These are phyloP conservation scores for Ceratobasidium papillatum DNA, from an alignment of 1,284 basidiomycete genomes.

Conservation along the genomic window DNA sequence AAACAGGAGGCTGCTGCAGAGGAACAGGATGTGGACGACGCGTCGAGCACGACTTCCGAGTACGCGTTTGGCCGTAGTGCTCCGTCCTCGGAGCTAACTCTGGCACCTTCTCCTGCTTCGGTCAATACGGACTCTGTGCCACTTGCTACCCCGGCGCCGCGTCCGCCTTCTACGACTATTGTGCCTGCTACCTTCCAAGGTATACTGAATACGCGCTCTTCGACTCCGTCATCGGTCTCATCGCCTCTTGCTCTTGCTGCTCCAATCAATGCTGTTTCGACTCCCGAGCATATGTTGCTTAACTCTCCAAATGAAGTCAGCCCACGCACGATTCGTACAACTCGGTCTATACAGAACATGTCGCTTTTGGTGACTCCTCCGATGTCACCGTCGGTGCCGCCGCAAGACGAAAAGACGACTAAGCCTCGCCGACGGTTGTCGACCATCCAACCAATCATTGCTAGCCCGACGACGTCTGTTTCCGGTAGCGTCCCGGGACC, in stretches of 20 bases:
- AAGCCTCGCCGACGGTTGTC: slow-evolving; percentile 73
- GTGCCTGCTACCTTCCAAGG: slow-evolving; percentile 38
- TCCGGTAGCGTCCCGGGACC: slow-evolving; percentile 57
- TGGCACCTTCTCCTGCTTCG: slow-evolving; percentile 69
- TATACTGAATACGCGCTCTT: slow-evolving; percentile 61
- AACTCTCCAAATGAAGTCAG: slow-evolving; percentile 55
- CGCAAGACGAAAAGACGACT: slow-evolving; percentile 62
- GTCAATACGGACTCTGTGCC: slow-evolving; percentile 47
- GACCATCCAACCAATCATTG: slow-evolving; percentile 67
- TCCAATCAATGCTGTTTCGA: slow-evolving; percentile 74
- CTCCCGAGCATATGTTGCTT: slow-evolving; percentile 64
- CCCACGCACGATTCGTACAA: slow-evolving; percentile 59
- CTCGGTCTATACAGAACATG: slow-evolving; percentile 69
- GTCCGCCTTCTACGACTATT: slow-evolving; percentile 22
- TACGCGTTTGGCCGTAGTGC: slow-evolving; percentile 63
- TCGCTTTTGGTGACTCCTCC: slow-evolving; percentile 67
- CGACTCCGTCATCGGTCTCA: slow-evolving; percentile 83
- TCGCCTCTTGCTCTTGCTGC: slow-evolving; percentile 82
- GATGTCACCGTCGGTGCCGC: slow-evolving; percentile 71
- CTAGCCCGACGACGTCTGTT: slow-evolving; percentile 62
- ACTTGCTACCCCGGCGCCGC: slow-evolving; percentile 25
- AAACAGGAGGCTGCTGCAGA: slow-evolving; percentile 47
- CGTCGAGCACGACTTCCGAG: slow-evolving; percentile 69
- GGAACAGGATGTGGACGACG: slow-evolving; percentile 56
- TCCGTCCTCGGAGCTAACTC: slow-evolving; percentile 65